Percentiles rank a stretch among this genome's conserved stretches.
phyloP scores from a whole-genome alignment of 495 filamentous ascomycete genomes.

The Penicillium flavigenum region DNA sequence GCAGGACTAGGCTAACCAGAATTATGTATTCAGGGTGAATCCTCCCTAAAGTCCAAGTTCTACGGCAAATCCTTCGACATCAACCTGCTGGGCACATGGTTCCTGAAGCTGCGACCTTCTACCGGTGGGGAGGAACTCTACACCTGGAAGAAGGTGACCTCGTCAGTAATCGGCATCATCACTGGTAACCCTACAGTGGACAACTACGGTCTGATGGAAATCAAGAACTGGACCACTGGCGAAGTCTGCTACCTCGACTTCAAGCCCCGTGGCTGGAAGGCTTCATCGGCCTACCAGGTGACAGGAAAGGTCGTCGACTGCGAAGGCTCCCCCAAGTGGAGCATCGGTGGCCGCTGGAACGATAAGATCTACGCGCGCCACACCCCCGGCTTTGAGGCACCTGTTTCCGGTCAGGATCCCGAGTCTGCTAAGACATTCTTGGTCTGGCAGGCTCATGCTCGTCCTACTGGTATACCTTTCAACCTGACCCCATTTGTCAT shows the following conservation, averaged over 20 bases:
- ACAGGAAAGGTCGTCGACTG: slow-evolving; percentile 77
- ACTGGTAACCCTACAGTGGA: slow-evolving; percentile 96
- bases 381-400: slow-evolving; percentile 84
- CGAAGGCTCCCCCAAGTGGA: slow-evolving; percentile 74
- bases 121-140: slow-evolving; percentile 85
- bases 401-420: slow-evolving; percentile 55
- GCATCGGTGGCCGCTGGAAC: slow-evolving; percentile 93
- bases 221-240: slow-evolving; percentile 94
- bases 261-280: slow-evolving; percentile 94
- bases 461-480: slow-evolving; percentile 86
- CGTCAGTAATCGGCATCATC: slow-evolving; percentile 96
- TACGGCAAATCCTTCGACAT: slow-evolving; percentile 97
- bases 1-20: not conserved
- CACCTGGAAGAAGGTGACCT: slow-evolving; percentile 98
- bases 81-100: slow-evolving; percentile 96
- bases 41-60: slow-evolving; percentile 95
- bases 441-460: slow-evolving; percentile 84
- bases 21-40: slow-evolving; percentile 65
- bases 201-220: slow-evolving; percentile 96
- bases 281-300: slow-evolving; percentile 82
- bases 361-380: slow-evolving; percentile 93
- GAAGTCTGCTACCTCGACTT: slow-evolving; percentile 90
- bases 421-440: slow-evolving; percentile 70
- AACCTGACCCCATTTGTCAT: slow-evolving; percentile 96
- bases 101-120: slow-evolving; percentile 78